A percentile compares a stretch with the other conserved stretches of the same genome.
Conservation (phyloP, 495 filamentous ascomycete genomes). For the Sporormia fimetaria region DNA sequence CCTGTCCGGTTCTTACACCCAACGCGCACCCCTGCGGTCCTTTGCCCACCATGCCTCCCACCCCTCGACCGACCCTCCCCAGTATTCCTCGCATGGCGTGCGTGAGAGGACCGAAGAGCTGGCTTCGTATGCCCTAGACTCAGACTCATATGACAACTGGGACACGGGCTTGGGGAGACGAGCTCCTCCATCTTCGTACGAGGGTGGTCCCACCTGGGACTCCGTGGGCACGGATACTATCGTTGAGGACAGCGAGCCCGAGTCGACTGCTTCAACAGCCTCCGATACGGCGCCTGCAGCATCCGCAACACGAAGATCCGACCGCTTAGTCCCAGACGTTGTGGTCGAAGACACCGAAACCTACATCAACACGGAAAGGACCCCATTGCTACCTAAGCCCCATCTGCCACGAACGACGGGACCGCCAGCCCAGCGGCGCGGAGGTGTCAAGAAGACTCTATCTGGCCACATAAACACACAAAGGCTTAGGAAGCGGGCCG, state of each 20-base stretch:
- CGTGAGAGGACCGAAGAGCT: constrained; percentile 87
- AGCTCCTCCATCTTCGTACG: constrained; percentile 11
- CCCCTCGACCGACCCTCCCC: constrained; percentile 52
- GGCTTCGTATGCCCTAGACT: constrained; percentile 70
- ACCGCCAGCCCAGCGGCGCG: neutral
- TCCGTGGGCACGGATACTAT: constrained; percentile 37
- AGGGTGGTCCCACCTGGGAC: constrained; percentile 17
- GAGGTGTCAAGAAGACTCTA: neutral
- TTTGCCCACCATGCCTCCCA: constrained; percentile 67
- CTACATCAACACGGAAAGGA: constrained; percentile 31
- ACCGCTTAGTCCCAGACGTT: constrained; percentile 9
- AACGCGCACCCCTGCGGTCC: constrained; percentile 62
- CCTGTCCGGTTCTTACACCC: constrained; percentile 37
- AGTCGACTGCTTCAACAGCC: constrained; percentile 18
- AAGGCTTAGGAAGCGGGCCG: constrained; percentile 4
- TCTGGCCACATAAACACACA: neutral
- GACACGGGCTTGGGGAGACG: constrained; percentile 17
- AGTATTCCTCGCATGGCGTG: constrained; percentile 63
- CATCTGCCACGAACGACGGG: constrained; percentile 27
- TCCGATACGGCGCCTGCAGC: neutral
- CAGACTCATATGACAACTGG: constrained; percentile 21
- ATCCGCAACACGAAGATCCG: constrained; percentile 1
- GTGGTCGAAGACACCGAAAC: constrained; percentile 18
- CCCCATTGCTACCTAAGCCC: constrained; percentile 37
- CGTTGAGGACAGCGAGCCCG: constrained; percentile 36